Base-by-base conservation (phyloP, 2,329 filamentous ascomycete species). In the Fonsecaea multimorphosa region DNA sequence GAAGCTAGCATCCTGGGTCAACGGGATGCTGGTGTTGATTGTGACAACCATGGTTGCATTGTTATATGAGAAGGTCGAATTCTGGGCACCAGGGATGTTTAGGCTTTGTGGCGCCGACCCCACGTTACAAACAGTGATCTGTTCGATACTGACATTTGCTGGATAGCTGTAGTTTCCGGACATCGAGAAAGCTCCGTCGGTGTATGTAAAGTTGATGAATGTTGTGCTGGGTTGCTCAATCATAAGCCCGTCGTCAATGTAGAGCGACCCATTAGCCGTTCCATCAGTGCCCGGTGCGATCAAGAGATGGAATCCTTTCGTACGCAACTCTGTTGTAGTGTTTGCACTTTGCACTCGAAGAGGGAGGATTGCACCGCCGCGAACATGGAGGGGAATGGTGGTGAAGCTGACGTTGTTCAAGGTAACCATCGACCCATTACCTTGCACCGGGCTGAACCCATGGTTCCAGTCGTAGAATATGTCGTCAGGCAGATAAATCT, bases 221-320 rank as follows among this genome's bases (percentile, higher is more conserved):
- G 83, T 86, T n/a, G 82, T 85, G 0, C 72, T 75, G 2, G 78
- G 68, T 76, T 91, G 90, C 65, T 85, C 79, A 57, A 93, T 72
- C 29, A 84, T 87, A 65, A 88, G 87, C 8, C 92, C 92, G 67
- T 96, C 91, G 71, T 95, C 92, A 4, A 95, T 78, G 75, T 93
- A 95, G 63, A 95, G 80, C 58, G 82, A 81, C 0, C 92, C 92
- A 1, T 74, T 76, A 0, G 92, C 92, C 6, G 79, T 85, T 2
- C 89, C 90, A 58, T 89, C 79, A 0, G 75, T 73, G 5, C 84
- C 86, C 0, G 90, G 83, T 0, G 91, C 89, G 52, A 96, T 83
- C 38, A 94, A 73, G 58, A 96, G 79, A 74, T 89, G 84, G 78
- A 94, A 94, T 70, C 87, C 82, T 71, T 90, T 81, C 70, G 85